phyloP scores from a whole-genome alignment of 2,329 filamentous ascomycete species.

The Ustulina deusta region DNA sequence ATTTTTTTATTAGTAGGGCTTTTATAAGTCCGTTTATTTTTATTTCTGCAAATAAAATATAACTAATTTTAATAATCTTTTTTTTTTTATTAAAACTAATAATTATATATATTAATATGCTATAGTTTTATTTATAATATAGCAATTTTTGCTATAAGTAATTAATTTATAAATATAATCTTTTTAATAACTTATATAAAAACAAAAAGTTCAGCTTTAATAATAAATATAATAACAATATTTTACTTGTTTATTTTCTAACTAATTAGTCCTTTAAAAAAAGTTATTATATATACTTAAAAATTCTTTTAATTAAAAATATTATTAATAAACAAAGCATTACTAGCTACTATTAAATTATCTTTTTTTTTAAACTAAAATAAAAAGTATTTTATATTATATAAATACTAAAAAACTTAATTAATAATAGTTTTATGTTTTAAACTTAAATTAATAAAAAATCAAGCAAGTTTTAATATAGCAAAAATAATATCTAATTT shows the following conservation, averaged over 20 bases:
- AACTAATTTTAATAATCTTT: too few relatives aligned
- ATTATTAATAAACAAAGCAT: neutral
- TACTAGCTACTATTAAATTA: neutral
- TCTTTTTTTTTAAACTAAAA: neutral
- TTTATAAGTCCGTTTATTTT: too few relatives aligned
- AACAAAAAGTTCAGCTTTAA: constrained; percentile 1
- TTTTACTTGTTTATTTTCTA: too few relatives aligned
- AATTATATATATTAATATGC: too few relatives aligned
- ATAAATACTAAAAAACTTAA: neutral
- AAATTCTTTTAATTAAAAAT: neutral
- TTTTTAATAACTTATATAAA: neutral
- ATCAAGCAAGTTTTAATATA: too few relatives aligned
- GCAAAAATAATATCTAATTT: too few relatives aligned
- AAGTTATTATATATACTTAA: neutral
- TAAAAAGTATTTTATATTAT: too few relatives aligned
- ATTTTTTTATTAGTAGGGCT: too few relatives aligned
- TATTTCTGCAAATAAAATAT: too few relatives aligned
- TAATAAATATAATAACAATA: constrained; percentile 6
- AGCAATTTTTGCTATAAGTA: too few relatives aligned
- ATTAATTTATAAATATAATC: neutral
- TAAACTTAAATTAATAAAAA: neutral
- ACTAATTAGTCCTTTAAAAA: neutral
- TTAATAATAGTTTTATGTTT: neutral
- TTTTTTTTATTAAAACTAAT: too few relatives aligned
- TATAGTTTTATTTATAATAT: too few relatives aligned